These are phyloP conservation scores for Comarum palustre DNA, from an alignment of 306 rosid genomes.

Conservation along the genomic window DNA sequence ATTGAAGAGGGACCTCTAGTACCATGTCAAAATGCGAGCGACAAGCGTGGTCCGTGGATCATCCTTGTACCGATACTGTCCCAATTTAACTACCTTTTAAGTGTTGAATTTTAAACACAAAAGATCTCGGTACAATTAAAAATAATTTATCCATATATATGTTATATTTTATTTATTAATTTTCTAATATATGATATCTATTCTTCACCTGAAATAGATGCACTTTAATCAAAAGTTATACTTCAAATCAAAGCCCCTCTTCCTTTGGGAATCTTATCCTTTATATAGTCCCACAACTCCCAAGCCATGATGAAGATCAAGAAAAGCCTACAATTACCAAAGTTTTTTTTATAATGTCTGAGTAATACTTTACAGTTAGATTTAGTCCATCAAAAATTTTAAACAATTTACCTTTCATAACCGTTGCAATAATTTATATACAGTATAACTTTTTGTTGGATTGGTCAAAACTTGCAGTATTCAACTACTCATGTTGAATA, in stretches of 20 bases:
- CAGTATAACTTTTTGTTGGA: neutral
- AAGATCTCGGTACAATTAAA: too few relatives aligned
- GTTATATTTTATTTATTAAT: too few relatives aligned
- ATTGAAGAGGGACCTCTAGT: too few relatives aligned
- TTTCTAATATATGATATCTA: too few relatives aligned
- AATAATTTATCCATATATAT: too few relatives aligned
- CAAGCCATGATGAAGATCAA: slow-evolving; percentile 34
- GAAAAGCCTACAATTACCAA: slow-evolving; percentile 14
- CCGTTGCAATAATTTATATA: slow-evolving; percentile 13
- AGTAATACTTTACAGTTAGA: slow-evolving; percentile 2
- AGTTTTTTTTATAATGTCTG: slow-evolving; percentile 24
- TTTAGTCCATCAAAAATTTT: neutral
- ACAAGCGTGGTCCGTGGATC: too few relatives aligned
- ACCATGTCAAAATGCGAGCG: too few relatives aligned
- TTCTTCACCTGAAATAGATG: neutral
- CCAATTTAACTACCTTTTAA: too few relatives aligned
- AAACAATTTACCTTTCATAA: slow-evolving; percentile 28
- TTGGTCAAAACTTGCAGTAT: slow-evolving; percentile 12
- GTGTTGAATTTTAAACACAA: too few relatives aligned
- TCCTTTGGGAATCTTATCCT: slow-evolving; percentile 25
- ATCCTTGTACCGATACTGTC: too few relatives aligned
- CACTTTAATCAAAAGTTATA: slow-evolving; percentile 38
- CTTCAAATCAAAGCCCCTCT: slow-evolving; percentile 51
- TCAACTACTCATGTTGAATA: neutral
- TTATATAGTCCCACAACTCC: slow-evolving; percentile 25